phyloP scores from a whole-genome alignment of 1,139 yeast species.

The Yamadazyma trypodendri region DNA sequence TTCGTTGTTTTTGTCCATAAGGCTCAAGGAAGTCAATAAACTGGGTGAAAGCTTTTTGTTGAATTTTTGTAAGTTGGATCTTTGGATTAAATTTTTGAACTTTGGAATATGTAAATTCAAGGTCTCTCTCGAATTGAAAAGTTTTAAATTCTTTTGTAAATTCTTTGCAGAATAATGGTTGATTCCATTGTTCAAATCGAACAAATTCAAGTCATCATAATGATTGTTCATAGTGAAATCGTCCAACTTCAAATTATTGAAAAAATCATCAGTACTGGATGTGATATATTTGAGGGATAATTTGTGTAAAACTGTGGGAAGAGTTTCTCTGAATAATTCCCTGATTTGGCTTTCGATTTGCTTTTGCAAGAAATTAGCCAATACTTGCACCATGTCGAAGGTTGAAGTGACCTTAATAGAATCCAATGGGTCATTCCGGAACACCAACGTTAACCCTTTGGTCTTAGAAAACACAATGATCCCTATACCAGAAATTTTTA shows the following conservation, averaged over 20 bases:
- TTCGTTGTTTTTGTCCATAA: constrained; percentile 13
- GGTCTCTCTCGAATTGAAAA: constrained; percentile 78
- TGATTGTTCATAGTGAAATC: constrained; percentile 9
- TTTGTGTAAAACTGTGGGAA: constrained; percentile 78
- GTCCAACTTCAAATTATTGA: constrained; percentile 19
- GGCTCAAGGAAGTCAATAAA: constrained; percentile 37
- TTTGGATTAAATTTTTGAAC: constrained; percentile 54
- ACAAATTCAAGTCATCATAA: constrained; percentile 16
- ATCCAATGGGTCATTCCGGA: constrained; percentile 85
- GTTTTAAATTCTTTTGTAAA: constrained; percentile 66
- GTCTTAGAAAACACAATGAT: constrained; percentile 79
- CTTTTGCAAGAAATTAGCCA: constrained; percentile 75
- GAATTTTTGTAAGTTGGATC: constrained; percentile 47
- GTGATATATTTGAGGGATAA: constrained; percentile 70
- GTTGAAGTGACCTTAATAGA: constrained; percentile 80
- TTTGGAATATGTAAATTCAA: constrained; percentile 64
- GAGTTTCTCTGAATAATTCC: constrained; percentile 76
- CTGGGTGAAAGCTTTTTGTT: constrained; percentile 38
- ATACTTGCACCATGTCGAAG: constrained; percentile 80
- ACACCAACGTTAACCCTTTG: constrained; percentile 82
- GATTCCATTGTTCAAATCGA: constrained; percentile 19
- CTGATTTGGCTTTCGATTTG: constrained; percentile 83
- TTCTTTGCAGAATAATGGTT: constrained; percentile 59
- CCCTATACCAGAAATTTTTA: constrained; percentile 75
- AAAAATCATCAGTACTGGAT: constrained; percentile 9